Evolutionary conservation across 2,329 filamentous ascomycete genomes (phyloP).

Genomic region (Pseudodiploospora longispora): DNA sequence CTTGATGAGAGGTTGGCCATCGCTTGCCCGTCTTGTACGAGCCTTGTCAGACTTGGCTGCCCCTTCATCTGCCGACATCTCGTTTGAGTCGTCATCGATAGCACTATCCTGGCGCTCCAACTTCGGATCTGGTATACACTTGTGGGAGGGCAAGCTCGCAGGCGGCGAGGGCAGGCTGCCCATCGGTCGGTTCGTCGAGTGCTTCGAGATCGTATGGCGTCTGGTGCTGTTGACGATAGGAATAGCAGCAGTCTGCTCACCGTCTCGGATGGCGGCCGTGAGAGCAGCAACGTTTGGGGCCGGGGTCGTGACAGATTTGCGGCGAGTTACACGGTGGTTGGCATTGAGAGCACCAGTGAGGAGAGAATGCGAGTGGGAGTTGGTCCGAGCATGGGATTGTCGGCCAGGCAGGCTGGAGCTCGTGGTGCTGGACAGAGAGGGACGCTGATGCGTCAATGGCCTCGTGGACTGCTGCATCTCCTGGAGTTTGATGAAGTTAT

Average conservation of each 20-base stretch:
- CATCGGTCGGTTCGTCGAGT: conserved; percentile 43
- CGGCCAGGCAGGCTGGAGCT: conserved; percentile 51
- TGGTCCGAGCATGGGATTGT: conserved; percentile 62
- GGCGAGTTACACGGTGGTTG: conserved; percentile 78
- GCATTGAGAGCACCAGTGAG: conserved; percentile 70
- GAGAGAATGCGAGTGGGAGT: conserved; percentile 76
- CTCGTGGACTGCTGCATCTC: conserved; percentile 59
- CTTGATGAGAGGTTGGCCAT: conserved; percentile 76
- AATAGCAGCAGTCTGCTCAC: conserved; percentile 46
- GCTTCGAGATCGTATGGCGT: conserved; percentile 63
- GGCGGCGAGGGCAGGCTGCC: conserved; percentile 56
- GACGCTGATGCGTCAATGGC: conserved; percentile 57
- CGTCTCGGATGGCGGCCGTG: conserved; percentile 64
- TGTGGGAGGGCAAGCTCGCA: conserved; percentile 57
- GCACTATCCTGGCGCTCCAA: conserved; percentile 49
- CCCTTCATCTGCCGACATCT: conserved; percentile 48
- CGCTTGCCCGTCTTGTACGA: conserved; percentile 61
- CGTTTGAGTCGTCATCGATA: conserved; percentile 60
- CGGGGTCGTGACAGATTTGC: conserved; percentile 84
- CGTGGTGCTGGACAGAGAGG: conserved; percentile 49
- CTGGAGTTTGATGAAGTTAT: conserved; percentile 31
- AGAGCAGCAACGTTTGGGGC: conserved; percentile 66
- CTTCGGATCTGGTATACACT: conserved; percentile 42
- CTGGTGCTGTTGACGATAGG: conserved; percentile 51
- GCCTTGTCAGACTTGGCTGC: conserved; percentile 39